phyloP scores from a whole-genome alignment of 1,284 basidiomycete species.

The Thecaphora frezii region DNA sequence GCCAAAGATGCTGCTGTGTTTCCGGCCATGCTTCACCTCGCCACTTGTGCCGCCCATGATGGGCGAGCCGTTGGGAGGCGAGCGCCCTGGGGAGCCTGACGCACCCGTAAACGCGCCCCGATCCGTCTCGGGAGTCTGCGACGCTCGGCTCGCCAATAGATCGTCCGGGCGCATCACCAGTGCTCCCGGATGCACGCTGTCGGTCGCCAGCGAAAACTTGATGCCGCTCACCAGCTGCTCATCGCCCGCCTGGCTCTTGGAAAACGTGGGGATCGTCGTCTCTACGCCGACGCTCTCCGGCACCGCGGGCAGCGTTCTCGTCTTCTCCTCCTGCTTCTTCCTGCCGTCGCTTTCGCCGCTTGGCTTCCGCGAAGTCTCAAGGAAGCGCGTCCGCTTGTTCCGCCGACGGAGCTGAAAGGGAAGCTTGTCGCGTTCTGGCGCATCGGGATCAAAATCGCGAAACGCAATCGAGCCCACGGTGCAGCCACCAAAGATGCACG shows the following conservation, averaged over 20 bases:
- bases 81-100: background rate
- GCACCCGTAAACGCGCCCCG: background rate
- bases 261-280: conserved; percentile 15
- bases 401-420: background rate
- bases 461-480: conserved; percentile 38
- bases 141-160: conserved; percentile 3
- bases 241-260: conserved; percentile 6
- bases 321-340: conserved; percentile 9
- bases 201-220: conserved; percentile 19
- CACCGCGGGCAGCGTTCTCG: conserved; percentile 42
- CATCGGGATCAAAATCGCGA: conserved; percentile 28
- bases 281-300: conserved; percentile 44
- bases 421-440: conserved; percentile 1
- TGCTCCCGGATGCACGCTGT: conserved; percentile 9
- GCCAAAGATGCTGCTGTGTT: background rate
- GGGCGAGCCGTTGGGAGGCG: background rate
- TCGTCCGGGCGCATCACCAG: conserved; percentile 25
- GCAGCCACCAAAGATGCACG: conserved; percentile 33
- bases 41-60: conserved; percentile 2
- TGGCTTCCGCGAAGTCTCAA: background rate
- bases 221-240: conserved; percentile 14
- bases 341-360: background rate
- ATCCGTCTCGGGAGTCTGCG: background rate
- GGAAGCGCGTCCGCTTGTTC: background rate
- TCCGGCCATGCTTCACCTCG: background rate